phyloP scores from a whole-genome alignment of 306 rosid species.

The Abrus precatorius region DNA sequence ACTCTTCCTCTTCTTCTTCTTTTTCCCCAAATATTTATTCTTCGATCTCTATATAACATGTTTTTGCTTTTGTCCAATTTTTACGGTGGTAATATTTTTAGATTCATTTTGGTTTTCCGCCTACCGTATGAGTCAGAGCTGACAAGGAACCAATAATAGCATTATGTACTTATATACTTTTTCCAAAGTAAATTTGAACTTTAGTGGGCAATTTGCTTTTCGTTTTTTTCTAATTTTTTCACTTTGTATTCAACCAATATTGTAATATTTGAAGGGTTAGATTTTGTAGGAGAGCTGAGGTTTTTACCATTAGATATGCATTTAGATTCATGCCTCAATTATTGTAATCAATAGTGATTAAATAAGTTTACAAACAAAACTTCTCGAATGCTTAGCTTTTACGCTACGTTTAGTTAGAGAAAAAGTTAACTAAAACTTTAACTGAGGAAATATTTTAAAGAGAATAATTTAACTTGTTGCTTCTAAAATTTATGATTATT shows the following conservation, averaged over 20 bases:
- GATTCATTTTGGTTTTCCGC: neutral
- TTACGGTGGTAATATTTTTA: constrained; percentile 1
- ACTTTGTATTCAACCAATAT: neutral
- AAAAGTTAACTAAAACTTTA: no score
- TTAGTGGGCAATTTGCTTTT: constrained; percentile 9
- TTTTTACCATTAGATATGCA: neutral
- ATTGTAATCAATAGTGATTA: neutral
- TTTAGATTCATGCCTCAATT: neutral
- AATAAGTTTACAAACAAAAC: neutral
- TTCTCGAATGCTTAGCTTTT: neutral
- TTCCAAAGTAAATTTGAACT: constrained; percentile 18
- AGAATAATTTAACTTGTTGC: no score
- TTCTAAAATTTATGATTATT: no score
- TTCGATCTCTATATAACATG: no score
- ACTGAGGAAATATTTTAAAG: no score
- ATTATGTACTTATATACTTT: constrained; percentile 19
- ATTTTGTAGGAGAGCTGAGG: neutral
- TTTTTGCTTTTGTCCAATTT: neutral
- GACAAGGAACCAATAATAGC: constrained; percentile 25
- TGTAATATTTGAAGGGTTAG: neutral
- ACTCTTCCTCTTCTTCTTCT: neutral
- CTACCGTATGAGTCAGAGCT: constrained; percentile 21
- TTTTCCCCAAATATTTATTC: no score
- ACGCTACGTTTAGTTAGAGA: neutral
- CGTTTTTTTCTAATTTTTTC: neutral